Evolutionary conservation across 2,329 filamentous ascomycete genomes (phyloP), one percentile per base, ranked within the genome.

Genomic region (Cladosporium colombiae): DNA sequence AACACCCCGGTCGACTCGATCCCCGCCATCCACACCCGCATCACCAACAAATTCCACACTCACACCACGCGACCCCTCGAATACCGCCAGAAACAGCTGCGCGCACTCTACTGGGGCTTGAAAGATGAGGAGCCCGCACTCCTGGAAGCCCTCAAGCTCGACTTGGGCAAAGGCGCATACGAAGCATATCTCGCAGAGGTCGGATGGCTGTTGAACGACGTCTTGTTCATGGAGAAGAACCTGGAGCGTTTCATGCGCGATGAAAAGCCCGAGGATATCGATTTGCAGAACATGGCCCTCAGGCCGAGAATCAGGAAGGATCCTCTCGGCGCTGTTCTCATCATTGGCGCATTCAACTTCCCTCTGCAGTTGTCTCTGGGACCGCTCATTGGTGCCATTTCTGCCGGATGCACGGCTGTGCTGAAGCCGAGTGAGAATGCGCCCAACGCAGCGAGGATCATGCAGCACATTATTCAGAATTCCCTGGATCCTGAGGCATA

Each of bases 321-420:
- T 74, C 95, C 95, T 1, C 79, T 97, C 65, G 95, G 95, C 40
- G 83, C 88, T 49, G 88, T 92, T 13, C 83, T 98, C 72, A 87
- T 97, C 74, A 96, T 98, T 74, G 88, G 87, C 65, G 88, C 95
- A 52, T 98, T 92, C 86, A 99, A 99, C 83, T 97, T 93, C 78
- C 95, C 95, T 61, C 82, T 97, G 77, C 89, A 93, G 79, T 84
- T 98, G 52, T 88, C 88, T 44, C 77, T 98, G 49, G 85, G 87
- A 1, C 93, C 94, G 1, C 79, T 96, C 67, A 86, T 97, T 68
- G 95, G 94, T 66, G 95, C 94, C 73, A 97, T 99, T 72, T 88
- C 91, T 52, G 94, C 92, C 10, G 95, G 95, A 62, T 97, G 95
- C 78, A 94, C 93, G 6, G 92, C 89, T 56, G 82, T 97, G 23